phyloP scores from a whole-genome alignment of 2,329 filamentous ascomycete genomes.

The Paraphoma chrysanthemicola region DNA sequence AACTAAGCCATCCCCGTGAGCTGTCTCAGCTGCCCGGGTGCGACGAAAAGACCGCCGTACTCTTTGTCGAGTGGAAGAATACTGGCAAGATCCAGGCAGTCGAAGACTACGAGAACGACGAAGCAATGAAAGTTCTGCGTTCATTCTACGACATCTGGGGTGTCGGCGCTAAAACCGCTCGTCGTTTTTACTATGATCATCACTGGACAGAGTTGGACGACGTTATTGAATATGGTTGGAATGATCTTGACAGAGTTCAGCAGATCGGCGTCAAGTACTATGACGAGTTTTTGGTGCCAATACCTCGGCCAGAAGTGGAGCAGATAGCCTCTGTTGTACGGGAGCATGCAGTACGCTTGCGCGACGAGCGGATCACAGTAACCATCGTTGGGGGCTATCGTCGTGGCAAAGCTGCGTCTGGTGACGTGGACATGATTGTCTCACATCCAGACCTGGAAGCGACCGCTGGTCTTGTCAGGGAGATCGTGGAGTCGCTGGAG shows the following conservation, averaged over 20 bases:
- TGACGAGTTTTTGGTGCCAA: slow-evolving; percentile 77
- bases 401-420: slow-evolving; percentile 73
- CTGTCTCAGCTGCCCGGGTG: slow-evolving; percentile 74
- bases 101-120: slow-evolving; percentile 68
- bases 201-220: slow-evolving; percentile 88
- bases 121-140: slow-evolving; percentile 68
- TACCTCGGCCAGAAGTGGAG: slow-evolving; percentile 77
- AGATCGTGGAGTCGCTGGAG: slow-evolving; percentile 76
- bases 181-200: slow-evolving; percentile 77
- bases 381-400: slow-evolving; percentile 82
- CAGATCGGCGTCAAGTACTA: slow-evolving; percentile 96
- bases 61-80: slow-evolving; percentile 78
- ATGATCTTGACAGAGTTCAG: slow-evolving; percentile 75
- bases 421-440: slow-evolving; percentile 87
- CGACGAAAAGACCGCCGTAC: slow-evolving; percentile 75
- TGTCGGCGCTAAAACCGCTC: slow-evolving; percentile 82
- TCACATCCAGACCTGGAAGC: slow-evolving; percentile 75
- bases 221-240: slow-evolving; percentile 83
- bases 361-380: slow-evolving; percentile 61
- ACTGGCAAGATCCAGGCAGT: slow-evolving; percentile 69
- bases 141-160: slow-evolving; percentile 89
- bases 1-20: slow-evolving; percentile 54
- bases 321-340: slow-evolving; percentile 70
- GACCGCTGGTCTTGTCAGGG: slow-evolving; percentile 73
- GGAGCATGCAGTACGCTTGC: slow-evolving; percentile 69